phyloP scores from a whole-genome alignment of 495 filamentous ascomycete genomes.

The Penicillium riverlandense region DNA sequence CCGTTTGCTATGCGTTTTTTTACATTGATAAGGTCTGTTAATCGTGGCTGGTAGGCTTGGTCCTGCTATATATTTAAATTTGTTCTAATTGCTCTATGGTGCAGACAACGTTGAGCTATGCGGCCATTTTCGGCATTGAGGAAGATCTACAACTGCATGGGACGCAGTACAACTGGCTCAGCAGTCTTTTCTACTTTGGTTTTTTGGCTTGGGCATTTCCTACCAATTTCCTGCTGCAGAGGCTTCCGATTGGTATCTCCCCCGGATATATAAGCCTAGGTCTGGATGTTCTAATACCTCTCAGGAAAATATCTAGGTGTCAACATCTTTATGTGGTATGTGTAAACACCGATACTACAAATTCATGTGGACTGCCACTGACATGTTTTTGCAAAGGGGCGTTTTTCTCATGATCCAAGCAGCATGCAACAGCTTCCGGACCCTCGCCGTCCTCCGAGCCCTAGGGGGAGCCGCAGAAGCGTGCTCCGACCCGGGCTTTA shows the following conservation, averaged over 20 bases:
- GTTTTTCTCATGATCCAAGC: constrained; percentile 51
- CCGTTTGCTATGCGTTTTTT: constrained; percentile 54
- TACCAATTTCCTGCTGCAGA: constrained; percentile 49
- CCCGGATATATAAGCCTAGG: too few relatives aligned
- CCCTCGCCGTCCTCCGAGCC: constrained; percentile 45
- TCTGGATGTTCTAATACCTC: constrained; percentile 1
- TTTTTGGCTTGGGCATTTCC: constrained; percentile 46
- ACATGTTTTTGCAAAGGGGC: constrained; percentile 28
- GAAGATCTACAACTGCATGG: constrained; percentile 40
- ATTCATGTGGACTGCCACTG: neutral
- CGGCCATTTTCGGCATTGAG: constrained; percentile 51
- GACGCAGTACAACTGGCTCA: constrained; percentile 44
- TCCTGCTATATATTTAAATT: constrained; percentile 6
- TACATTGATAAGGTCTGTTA: constrained; percentile 47
- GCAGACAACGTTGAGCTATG: constrained; percentile 50
- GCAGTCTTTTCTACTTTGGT: constrained; percentile 43
- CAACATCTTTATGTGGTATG: constrained; percentile 54
- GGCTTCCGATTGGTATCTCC: constrained; percentile 43
- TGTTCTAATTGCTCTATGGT: constrained; percentile 28
- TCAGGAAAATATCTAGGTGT: constrained; percentile 48
- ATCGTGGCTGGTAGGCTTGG: constrained; percentile 7
- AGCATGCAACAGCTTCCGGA: constrained; percentile 44
- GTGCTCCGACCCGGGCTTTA: constrained; percentile 32
- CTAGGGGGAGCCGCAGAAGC: constrained; percentile 50
- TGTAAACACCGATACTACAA: neutral